Evolutionary conservation across 805 yeast genomes (phyloP), one percentile per base, ranked within the genome.

Genomic region (Pichia sporocuriosa): DNA sequence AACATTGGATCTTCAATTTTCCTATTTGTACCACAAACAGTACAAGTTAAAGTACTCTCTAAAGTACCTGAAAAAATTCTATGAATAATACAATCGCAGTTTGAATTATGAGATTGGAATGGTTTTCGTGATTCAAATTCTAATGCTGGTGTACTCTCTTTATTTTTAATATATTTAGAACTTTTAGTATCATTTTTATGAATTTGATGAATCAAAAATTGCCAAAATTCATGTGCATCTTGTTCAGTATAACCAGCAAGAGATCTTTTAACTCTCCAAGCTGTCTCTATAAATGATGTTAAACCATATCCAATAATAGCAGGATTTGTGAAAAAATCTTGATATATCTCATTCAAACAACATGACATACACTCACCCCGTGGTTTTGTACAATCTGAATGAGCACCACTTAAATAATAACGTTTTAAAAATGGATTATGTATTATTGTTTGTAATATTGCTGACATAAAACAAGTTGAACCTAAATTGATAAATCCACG

Each of bases 171-270:
- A 25, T 49, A 46, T 37, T 55, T 54, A 3, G 39, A 49, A 12
- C 45, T 43, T 27, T 42, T 45, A 12, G 57, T 65, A 52, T 68
- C 67, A 45, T 62, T 66, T 41, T 61, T 63, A 61, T 93, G 98
- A 43, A 93, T 62, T 61, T 88, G 95, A 61, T 90, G 84, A 29
- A 90, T 69, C 23, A 90, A 56, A 58, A 90, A 89, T 58, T 93
- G 97, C 82, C 95, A 82, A 62, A 90, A 93, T 62, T 93, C 99
- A 63, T 93, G 99, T 0, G 98, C 97, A 59, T 93, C 99, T 62
- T 93, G 99, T 62, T 93, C 97, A 27, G 93, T 83, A 51, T 89
- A 89, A 1, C 99, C 99, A 0, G 97, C 95, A 44, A 93, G 72
- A 26, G 87, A 75, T 50, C 84, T 76, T 52, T 86, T 84, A 35